phyloP scores from a whole-genome alignment of 306 rosid species.

The Ochetophila trinervis region DNA sequence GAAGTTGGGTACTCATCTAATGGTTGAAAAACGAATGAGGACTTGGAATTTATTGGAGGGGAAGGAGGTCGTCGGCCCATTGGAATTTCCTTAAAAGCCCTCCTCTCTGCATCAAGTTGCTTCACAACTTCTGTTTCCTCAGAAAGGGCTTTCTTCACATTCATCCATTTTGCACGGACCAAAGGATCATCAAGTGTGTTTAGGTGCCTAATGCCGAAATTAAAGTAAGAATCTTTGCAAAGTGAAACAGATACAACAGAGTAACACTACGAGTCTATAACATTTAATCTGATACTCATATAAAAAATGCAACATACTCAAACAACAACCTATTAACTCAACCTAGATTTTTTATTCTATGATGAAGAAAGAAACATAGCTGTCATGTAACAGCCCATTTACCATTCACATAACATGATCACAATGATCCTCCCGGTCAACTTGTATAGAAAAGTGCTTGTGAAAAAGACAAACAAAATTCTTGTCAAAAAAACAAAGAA shows the following conservation, averaged over 20 bases:
- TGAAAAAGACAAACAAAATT: too few relatives aligned
- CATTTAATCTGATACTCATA: background rate
- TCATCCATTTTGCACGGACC: slow-evolving; percentile 86
- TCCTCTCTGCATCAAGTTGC: slow-evolving; percentile 78
- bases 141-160: slow-evolving; percentile 76
- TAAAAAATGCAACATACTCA: background rate
- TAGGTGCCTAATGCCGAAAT: slow-evolving; percentile 50
- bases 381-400: too few relatives aligned
- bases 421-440: too few relatives aligned
- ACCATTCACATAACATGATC: too few relatives aligned
- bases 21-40: slow-evolving; percentile 81
- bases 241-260: background rate
- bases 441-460: too few relatives aligned
- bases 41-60: slow-evolving; percentile 69
- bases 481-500: too few relatives aligned
- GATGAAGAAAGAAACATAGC: too few relatives aligned
- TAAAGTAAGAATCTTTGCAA: slow-evolving; percentile 4
- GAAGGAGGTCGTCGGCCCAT: slow-evolving; percentile 73
- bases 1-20: slow-evolving; percentile 91
- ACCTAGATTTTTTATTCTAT: too few relatives aligned
- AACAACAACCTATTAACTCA: too few relatives aligned
- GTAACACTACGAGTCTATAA: background rate
- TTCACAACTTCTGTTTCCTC: slow-evolving; percentile 89
- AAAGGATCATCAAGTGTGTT: slow-evolving; percentile 72
- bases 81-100: slow-evolving; percentile 68